Evolutionary conservation across 1,284 basidiomycete species (phyloP), one percentile per base, ranked within the genome.

Genomic region (Cerioporus squamosus): DNA sequence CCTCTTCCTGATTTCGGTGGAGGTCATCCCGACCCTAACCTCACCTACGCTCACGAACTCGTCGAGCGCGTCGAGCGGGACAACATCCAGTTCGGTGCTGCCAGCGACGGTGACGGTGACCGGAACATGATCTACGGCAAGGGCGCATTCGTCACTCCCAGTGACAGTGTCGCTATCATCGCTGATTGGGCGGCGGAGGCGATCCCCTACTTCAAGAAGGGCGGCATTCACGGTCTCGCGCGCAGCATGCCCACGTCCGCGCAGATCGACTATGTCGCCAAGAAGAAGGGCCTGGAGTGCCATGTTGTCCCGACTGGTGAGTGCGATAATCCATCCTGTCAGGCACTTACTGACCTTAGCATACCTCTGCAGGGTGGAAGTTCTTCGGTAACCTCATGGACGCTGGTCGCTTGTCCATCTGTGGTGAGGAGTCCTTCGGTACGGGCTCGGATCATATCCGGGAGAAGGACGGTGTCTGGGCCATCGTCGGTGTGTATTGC

Each of bases 331-430:
- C 29, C 44, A 26, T 50, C 15, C 20, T 26, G 14, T 14, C 12
- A 3, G 22, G 5, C 33, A 17, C 26, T 33, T 29, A 43, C 17
- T 51, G 44, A 55, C 45, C 53, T 39, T n/a, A n/a, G n/a, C n/a
- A 50, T 62, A 14, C 9, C 5, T 5, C 23, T 40, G 31, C 31
- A 95, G 94, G 97, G 56, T 98, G 95, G 97, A 99, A 99, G 79
- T 99, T 99, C 87, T 99, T 99, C 72, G 97, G 97, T 53, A 99
- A 99, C 80, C 82, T 99, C 65, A 99, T 99, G 97, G 97, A 99
- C 74, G 97, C 97, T 44, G 96, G 95, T 0, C 85, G 94, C 44
- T 85, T 99, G 42, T 98, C 95, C 51, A 98, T 99, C 73, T 99
- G 97, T 70, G 97, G 97, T 66, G 97, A 99, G 75, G 97, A 99